Evolutionary conservation across 257 asterid genomes (phyloP).

Genomic region (Solanum pimpinellifolium): DNA sequence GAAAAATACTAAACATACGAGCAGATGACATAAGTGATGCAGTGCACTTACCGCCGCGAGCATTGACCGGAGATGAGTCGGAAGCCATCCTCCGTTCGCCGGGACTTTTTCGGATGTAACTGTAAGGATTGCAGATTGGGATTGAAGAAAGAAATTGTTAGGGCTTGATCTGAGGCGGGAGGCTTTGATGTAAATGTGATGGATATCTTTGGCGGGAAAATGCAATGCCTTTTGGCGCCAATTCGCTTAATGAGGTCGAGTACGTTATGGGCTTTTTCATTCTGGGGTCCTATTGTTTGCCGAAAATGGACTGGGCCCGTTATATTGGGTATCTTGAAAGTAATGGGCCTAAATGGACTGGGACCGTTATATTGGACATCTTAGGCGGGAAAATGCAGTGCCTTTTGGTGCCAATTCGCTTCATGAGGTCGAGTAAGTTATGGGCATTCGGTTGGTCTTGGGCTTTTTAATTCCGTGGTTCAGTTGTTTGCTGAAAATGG

Average conservation of each 20-base stretch:
- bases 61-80: slow-evolving; percentile 54
- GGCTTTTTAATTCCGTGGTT: not conserved
- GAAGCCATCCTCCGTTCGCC: slow-evolving; percentile 46
- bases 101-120: not conserved
- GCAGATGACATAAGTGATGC: not conserved
- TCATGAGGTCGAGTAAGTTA: not conserved
- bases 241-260: not conserved
- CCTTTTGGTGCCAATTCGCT: slow-evolving; percentile 16
- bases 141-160: not conserved
- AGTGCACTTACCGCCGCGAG: slow-evolving; percentile 31
- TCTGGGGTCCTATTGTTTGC: not conserved
- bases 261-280: not conserved
- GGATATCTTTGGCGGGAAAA: slow-evolving; percentile 25
- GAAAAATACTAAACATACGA: not conserved
- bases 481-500: not conserved
- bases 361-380: not conserved
- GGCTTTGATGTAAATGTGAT: not conserved
- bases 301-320: not conserved
- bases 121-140: not conserved
- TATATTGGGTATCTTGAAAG: not conserved
- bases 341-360: not conserved
- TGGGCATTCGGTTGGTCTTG: not conserved
- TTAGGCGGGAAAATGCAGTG: slow-evolving; percentile 21
- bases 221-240: slow-evolving; percentile 16
- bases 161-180: not conserved